Percentiles rank a stretch among this genome's conserved stretches.
Evolutionary conservation across 306 rosid species (phyloP).

Genomic region (Lathyrus oleraceus): DNA sequence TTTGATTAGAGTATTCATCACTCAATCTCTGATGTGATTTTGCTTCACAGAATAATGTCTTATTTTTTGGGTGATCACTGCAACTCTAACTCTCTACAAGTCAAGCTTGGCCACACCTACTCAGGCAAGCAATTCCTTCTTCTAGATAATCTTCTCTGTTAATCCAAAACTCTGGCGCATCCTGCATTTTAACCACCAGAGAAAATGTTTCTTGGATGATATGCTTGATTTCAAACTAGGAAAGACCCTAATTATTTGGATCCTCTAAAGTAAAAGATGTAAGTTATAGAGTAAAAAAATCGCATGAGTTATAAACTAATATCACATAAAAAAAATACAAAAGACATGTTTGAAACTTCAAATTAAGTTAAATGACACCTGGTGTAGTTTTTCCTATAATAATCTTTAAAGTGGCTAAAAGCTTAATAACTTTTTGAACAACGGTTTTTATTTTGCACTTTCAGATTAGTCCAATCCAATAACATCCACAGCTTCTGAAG

Average conservation of each 20-base stretch:
- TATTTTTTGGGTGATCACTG: constrained; percentile 24
- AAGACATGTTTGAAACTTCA: too few relatives aligned
- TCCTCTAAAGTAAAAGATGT: neutral
- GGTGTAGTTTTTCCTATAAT: neutral
- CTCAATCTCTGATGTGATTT: constrained; percentile 35
- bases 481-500: constrained; percentile 5
- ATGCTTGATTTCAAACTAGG: constrained; percentile 3
- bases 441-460: neutral
- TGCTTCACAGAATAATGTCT: constrained; percentile 35
- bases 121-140: constrained; percentile 88
- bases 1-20: constrained; percentile 35
- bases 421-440: neutral
- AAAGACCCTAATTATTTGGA: constrained; percentile 8
- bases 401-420: neutral
- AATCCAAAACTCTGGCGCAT: constrained; percentile 98
- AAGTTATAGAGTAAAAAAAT: too few relatives aligned
- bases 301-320: too few relatives aligned
- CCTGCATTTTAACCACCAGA: constrained; percentile 59
- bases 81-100: constrained; percentile 42
- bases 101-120: constrained; percentile 91
- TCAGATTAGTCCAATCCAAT: neutral
- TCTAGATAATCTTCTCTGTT: constrained; percentile 96
- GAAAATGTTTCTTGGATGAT: constrained; percentile 37
- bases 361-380: too few relatives aligned
- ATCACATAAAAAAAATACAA: too few relatives aligned